Evolutionary conservation across 2,329 filamentous ascomycete genomes (phyloP), one percentile per base, ranked within the genome.

Genomic region (Hymenoscyphus fraxineus): DNA sequence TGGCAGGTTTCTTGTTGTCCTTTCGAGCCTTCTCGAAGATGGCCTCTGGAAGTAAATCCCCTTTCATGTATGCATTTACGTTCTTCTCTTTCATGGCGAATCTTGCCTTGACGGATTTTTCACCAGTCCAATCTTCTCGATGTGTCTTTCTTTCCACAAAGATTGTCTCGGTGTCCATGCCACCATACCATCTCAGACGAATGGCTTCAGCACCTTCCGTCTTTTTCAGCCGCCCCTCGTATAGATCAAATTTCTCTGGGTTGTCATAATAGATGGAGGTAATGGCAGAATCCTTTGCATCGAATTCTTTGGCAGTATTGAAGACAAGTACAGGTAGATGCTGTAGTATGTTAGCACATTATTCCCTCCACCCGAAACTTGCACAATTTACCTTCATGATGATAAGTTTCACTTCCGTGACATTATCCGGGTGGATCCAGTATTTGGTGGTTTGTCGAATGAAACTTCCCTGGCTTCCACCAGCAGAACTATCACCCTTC

Each of bases 231-330:
- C 95, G 91, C 15, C 95, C 95, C 76, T 92, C 87, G 77, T 99
- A 99, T 60, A 99, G 81, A 67, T 97, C 93, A 90, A 93, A 99
- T 31, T 85, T 96, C 3, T 96, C 87, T 0, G 93, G 87, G 76
- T 98, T 99, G 76, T 99, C 95, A 76, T 92, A 99, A 81, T 99
- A 99, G 72, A 99, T 97, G 58, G 95, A 99, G 0, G 95, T 96
- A 73, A 99, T 99, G 68, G 95, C 95, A 5, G 92, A 89, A 76
- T 99, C 95, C 69, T 92, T 87, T 63, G 85, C 83, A 69, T 96
- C 92, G 70, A 98, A 99, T 73, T 98, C 94, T 77, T 99, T 99
- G 81, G 89, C 96, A 15, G 94, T 85, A 76, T 98, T 99, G 83
- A 98, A 99, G 12, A 99, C 95, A 16, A 99, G 83, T 9, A 99